phyloP scores from a whole-genome alignment of 768 basidiomycete genomes.

The Rhizopogon vinicolor region DNA sequence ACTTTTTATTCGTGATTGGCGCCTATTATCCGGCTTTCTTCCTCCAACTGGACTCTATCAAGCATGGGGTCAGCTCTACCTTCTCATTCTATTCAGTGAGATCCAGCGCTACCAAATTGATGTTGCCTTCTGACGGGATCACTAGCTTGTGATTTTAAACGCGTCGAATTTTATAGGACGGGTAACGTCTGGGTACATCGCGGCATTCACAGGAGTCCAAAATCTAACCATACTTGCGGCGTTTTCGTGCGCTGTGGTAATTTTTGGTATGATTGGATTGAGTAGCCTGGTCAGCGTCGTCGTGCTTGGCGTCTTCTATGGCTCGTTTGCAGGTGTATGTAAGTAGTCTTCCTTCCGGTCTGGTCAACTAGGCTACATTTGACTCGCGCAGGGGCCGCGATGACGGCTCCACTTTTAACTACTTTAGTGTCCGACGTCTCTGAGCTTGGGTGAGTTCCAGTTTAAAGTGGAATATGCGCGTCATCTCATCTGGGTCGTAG shows the following conservation, averaged over 20 bases:
- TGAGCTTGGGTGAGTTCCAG: slow-evolving; percentile 41
- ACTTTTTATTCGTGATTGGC: slow-evolving; percentile 24
- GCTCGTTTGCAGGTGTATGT: slow-evolving; percentile 39
- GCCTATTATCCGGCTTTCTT: slow-evolving; percentile 48
- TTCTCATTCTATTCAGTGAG: slow-evolving; percentile 48
- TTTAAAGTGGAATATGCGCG: background rate
- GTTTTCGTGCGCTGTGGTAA: slow-evolving; percentile 25
- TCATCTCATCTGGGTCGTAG: slow-evolving; percentile 6
- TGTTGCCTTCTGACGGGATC: background rate
- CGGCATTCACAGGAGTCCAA: slow-evolving; percentile 34
- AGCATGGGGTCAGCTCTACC: slow-evolving; percentile 34
- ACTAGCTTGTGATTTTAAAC: slow-evolving; percentile 28
- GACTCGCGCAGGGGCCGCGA: slow-evolving; percentile 1
- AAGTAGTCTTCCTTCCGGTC: background rate
- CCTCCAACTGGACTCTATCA: slow-evolving; percentile 44
- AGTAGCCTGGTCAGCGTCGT: slow-evolving; percentile 29
- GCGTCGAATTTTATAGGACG: slow-evolving; percentile 24
- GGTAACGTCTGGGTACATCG: slow-evolving; percentile 25
- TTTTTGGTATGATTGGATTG: slow-evolving; percentile 37
- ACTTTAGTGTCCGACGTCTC: slow-evolving; percentile 37
- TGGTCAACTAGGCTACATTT: background rate
- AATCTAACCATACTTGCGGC: slow-evolving; percentile 34
- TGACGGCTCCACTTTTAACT: slow-evolving; percentile 39
- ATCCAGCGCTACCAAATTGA: background rate
- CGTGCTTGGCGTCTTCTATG: slow-evolving; percentile 36